A percentile compares a stretch with the other conserved stretches of the same genome.
Evolutionary conservation across 768 basidiomycete species (phyloP).

Genomic region (Suillus weaverae): DNA sequence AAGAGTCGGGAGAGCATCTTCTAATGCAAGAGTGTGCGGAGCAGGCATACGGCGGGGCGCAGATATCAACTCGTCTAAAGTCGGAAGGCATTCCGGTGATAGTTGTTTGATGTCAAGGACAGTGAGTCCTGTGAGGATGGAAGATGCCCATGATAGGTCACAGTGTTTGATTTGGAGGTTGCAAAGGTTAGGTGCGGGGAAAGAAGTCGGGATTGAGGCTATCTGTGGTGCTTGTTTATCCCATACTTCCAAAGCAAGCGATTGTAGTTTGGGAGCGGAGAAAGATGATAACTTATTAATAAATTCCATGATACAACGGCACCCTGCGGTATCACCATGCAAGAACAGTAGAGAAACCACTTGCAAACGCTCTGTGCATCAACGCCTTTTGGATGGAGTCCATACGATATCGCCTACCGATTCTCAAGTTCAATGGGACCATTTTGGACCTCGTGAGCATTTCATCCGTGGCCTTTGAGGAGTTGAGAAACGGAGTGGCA

Average conservation of each 20-base stretch:
- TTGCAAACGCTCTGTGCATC: conserved; percentile 34
- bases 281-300: conserved; percentile 20
- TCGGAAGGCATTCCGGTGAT: conserved; percentile 26
- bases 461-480: conserved; percentile 39
- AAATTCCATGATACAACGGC: conserved; percentile 26
- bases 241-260: conserved; percentile 27
- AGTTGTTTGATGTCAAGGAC: conserved; percentile 37
- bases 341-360: conserved; percentile 30
- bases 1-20: conserved; percentile 33
- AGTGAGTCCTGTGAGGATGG: conserved; percentile 36
- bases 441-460: conserved; percentile 47
- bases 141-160: conserved; percentile 37
- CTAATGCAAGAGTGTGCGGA: conserved; percentile 35
- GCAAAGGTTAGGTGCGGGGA: conserved; percentile 33
- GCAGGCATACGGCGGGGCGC: conserved; percentile 36
- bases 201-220: conserved; percentile 9
- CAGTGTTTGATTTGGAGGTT: conserved; percentile 37
- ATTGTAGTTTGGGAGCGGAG: conserved; percentile 34
- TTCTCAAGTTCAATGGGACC: conserved; percentile 28
- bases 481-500: conserved; percentile 36
- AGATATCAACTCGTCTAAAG: conserved; percentile 32
- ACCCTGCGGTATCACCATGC: conserved; percentile 21
- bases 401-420: conserved; percentile 30
- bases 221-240: conserved; percentile 3
- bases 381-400: conserved; percentile 32